These are phyloP conservation scores for Xylaria sp. DNA, from an alignment of 2,329 filamentous ascomycete species.

Conservation along the genomic window DNA sequence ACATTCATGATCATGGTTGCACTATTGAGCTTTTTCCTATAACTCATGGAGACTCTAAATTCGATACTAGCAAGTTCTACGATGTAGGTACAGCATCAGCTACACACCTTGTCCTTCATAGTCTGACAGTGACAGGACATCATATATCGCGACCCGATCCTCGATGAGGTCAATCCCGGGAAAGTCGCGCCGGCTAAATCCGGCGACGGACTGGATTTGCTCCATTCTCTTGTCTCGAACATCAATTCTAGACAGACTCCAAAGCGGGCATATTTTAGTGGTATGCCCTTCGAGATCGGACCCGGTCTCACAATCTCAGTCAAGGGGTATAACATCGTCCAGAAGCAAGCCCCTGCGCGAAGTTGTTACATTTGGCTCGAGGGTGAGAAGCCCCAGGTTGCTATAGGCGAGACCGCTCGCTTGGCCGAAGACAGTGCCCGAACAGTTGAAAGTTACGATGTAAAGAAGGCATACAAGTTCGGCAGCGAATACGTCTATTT, in stretches of 20 bases:
- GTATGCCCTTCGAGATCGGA: constrained; percentile 86
- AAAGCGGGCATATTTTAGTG: constrained; percentile 86
- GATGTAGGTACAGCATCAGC: constrained; percentile 67
- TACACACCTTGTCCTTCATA: constrained; percentile 33
- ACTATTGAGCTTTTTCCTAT: constrained; percentile 95
- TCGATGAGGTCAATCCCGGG: constrained; percentile 72
- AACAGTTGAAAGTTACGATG: constrained; percentile 81
- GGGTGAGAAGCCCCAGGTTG: constrained; percentile 87
- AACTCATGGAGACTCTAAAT: constrained; percentile 73
- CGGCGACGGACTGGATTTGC: constrained; percentile 79
- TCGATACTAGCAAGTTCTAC: constrained; percentile 89
- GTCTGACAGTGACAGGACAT: constrained; percentile 72
- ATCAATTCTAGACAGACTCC: constrained; percentile 91
- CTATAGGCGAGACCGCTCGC: constrained; percentile 75
- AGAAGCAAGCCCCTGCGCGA: constrained; percentile 82
- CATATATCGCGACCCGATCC: constrained; percentile 81
- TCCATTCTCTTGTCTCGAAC: constrained; percentile 84
- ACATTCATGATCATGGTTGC: constrained; percentile 93
- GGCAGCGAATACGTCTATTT: constrained; percentile 91
- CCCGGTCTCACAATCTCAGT: constrained; percentile 88
- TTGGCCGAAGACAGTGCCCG: constrained; percentile 82
- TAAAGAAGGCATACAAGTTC: constrained; percentile 95
- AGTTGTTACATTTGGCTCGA: constrained; percentile 90
- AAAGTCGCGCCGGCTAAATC: constrained; percentile 72
- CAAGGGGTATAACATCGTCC: constrained; percentile 91